Evolutionary conservation across 345 rosid genomes (phyloP).

Genomic region (sweet orange (Citrus sinensis)): DNA sequence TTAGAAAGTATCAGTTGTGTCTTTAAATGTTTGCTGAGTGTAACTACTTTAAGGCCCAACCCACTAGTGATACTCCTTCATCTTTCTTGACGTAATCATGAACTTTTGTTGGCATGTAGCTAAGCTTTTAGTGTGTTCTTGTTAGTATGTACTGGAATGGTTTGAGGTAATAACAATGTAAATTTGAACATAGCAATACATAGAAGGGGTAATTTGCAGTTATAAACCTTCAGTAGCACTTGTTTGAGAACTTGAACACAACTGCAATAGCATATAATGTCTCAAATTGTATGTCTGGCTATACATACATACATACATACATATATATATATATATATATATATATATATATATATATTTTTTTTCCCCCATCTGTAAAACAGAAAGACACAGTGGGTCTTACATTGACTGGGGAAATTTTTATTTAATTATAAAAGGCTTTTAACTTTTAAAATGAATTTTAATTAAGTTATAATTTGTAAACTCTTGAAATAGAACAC

Average conservation of each 20-base stretch:
- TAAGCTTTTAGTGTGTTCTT: background rate
- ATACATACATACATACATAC: too few relatives aligned
- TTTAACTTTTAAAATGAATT: background rate
- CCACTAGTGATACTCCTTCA: background rate
- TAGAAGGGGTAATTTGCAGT: background rate
- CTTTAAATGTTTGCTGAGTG: background rate
- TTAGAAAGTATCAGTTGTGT: background rate
- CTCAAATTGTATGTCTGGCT: background rate
- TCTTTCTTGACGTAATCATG: background rate
- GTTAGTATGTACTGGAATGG: background rate
- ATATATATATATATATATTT: background rate
- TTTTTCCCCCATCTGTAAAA: background rate
- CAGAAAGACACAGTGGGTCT: background rate
- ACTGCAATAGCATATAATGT: background rate
- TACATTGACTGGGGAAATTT: background rate
- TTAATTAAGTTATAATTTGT: background rate
- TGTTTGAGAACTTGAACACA: too few relatives aligned
- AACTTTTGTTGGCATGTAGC: background rate
- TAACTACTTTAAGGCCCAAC: background rate
- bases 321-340: too few relatives aligned
- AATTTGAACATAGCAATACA: background rate
- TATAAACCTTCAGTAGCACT: background rate
- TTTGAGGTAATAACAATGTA: background rate
- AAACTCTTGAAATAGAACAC: background rate
- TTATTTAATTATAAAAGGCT: background rate